phyloP scores from a whole-genome alignment of 352 stramenopile species.

The Phytophthora litchii region DNA sequence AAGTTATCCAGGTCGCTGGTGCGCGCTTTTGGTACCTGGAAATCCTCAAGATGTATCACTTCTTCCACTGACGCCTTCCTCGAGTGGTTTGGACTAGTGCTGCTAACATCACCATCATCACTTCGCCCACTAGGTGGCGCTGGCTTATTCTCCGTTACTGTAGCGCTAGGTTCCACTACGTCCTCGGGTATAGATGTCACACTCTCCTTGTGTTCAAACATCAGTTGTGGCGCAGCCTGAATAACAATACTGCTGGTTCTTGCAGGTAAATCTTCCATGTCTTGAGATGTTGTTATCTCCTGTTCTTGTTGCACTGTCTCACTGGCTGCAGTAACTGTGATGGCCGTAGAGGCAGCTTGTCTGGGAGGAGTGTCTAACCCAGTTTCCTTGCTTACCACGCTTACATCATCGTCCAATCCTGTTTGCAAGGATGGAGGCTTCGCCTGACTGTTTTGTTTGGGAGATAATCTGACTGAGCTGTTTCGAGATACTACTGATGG shows the following conservation, averaged over 20 bases:
- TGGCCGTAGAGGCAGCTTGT: background rate
- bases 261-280: slow-evolving; percentile 61
- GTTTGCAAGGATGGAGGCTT: slow-evolving; percentile 1
- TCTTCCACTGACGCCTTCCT: slow-evolving; percentile 39
- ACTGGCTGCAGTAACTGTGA: background rate
- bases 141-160: slow-evolving; percentile 6
- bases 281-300: slow-evolving; percentile 3
- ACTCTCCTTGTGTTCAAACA: slow-evolving; percentile 55
- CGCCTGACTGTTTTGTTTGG: background rate
- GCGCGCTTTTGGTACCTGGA: slow-evolving; percentile 65
- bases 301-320: slow-evolving; percentile 3
- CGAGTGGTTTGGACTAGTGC: slow-evolving; percentile 3
- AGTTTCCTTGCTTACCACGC: slow-evolving; percentile 29
- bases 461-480: slow-evolving; percentile 19
- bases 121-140: background rate
- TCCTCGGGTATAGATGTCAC: slow-evolving; percentile 10
- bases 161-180: background rate
- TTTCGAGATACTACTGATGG: slow-evolving; percentile 16
- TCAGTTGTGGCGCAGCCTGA: slow-evolving; percentile 38
- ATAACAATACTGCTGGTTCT: slow-evolving; percentile 42
- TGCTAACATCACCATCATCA: background rate
- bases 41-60: slow-evolving; percentile 74
- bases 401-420: slow-evolving; percentile 24
- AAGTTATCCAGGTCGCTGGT: slow-evolving; percentile 75
- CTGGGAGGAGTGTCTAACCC: background rate